Evolutionary conservation across 106 monocot genomes (phyloP).

Genomic region (Acorus gramineus): DNA sequence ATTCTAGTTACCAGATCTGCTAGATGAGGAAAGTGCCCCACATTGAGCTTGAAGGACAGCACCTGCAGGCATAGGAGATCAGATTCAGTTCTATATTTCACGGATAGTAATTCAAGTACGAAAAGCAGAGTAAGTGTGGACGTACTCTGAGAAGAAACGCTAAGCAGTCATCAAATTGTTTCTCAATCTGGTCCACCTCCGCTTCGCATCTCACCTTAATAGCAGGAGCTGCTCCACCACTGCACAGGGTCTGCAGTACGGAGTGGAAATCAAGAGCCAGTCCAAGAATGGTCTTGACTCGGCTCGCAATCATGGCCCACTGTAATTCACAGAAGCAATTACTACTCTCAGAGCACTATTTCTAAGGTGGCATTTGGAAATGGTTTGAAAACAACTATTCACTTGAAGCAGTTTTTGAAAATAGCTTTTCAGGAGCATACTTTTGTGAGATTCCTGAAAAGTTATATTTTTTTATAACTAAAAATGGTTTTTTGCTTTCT

Average conservation of each 20-base stretch:
- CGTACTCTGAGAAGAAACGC: constrained; percentile 85
- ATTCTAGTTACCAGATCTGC: constrained; percentile 89
- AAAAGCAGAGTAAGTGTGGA: background rate
- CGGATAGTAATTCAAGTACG: too few species aligned
- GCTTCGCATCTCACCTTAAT: constrained; percentile 81
- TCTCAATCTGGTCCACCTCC: constrained; percentile 82
- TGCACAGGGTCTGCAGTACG: constrained; percentile 54
- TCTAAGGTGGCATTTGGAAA: too few species aligned
- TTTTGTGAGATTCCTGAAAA: too few species aligned
- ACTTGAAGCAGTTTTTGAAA: background rate
- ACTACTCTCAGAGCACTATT: too few species aligned
- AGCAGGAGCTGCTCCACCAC: constrained; percentile 63
- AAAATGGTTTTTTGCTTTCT: too few species aligned
- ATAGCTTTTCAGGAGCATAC: too few species aligned
- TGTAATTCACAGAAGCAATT: constrained; percentile 17
- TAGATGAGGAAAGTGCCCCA: constrained; percentile 90
- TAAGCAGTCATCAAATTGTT: constrained; percentile 89
- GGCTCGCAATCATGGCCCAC: constrained; percentile 88
- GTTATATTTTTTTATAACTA: too few species aligned
- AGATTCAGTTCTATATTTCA: background rate
- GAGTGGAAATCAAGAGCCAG: constrained; percentile 80
- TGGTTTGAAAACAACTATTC: too few species aligned
- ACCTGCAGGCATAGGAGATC: constrained; percentile 39
- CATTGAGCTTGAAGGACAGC: constrained; percentile 88
- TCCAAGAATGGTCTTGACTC: constrained; percentile 78